Base-by-base conservation (phyloP, 2,329 filamentous ascomycete species). In the Sporothrix luriei region DNA sequence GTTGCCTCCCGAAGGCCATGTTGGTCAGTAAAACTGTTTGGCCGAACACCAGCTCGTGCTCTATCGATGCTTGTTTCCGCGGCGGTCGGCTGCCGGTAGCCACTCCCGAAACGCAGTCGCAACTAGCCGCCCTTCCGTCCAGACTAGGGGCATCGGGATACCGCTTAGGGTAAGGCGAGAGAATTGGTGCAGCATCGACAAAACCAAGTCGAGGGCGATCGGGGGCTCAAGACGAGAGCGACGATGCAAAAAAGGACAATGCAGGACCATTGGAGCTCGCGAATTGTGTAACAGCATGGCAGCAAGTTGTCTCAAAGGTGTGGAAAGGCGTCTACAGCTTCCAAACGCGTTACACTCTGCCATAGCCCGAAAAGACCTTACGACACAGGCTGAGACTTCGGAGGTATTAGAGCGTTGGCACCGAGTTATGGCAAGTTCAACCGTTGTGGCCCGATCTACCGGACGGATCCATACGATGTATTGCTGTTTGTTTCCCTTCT, bases 101-200 rank as follows among this genome's bases (percentile, higher is more conserved):
- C 55, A 59, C 55, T 43, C 57, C 57, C 57, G 57, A 61, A 61
- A 38, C 16, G 10, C 21, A n/a, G 13, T 24, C n/a, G 57, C 33
- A 61, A 9, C n/a, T n/a, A 61, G 19, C 57, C 57, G 38, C 43
- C 33, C 10, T 24, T 26, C 57, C 57, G 16, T 7, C 46, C 4
- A 48, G 10, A 43, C 16, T 43, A n/a, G 38, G 38, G 33, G 9
- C 57, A 14, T n/a, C 57, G 57, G 38, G 38, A 43, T 61, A 19
- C 57, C 57, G 38, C n/a, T 61, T 61, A 24, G 38, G 43, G 57
- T 4, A 61, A 24, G 24, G 7, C 19, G n/a, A 43, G 11, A 24
- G 57, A 6, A 46, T 43, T 26, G 9, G 57, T 43, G 21, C 66
- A 68, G 52, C 49, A 11, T 33, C 38, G 13, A 26, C n/a, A 33